Percentiles rank a stretch among this genome's conserved stretches.
These are phyloP conservation scores for Aureobasidium zeae DNA, from an alignment of 2,329 filamentous ascomycete genomes.

Conservation along the genomic window DNA sequence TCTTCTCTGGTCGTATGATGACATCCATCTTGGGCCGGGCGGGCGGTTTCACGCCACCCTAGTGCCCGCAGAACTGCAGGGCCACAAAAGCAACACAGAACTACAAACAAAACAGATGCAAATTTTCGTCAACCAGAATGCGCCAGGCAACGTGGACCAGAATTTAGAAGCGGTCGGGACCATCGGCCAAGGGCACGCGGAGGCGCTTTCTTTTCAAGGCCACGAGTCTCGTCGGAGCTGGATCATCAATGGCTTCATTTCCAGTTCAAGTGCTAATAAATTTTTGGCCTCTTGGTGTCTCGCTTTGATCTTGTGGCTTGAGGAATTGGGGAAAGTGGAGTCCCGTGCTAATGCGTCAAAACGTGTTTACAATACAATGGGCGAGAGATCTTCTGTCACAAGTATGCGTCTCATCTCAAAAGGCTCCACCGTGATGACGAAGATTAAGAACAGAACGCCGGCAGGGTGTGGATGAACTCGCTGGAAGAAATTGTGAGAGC, in stretches of 20 bases:
- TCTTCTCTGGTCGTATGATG: background rate
- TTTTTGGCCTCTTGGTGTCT: too few species aligned
- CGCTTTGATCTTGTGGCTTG: conserved; percentile 13
- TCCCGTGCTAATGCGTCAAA: conserved; percentile 11
- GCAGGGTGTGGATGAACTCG: background rate
- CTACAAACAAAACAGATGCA: background rate
- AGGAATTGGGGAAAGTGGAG: conserved; percentile 12
- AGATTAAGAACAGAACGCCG: too few species aligned
- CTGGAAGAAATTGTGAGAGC: background rate
- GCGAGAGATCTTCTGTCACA: conserved; percentile 13
- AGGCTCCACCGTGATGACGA: background rate
- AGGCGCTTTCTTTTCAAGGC: too few species aligned
- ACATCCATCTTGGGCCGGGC: too few species aligned
- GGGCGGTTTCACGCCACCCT: conserved; percentile 14
- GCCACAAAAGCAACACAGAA: conserved; percentile 8
- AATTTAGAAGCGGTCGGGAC: too few species aligned
- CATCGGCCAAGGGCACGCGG: too few species aligned
- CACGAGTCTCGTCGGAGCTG: too few species aligned
- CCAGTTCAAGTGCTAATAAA: too few species aligned
- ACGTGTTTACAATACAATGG: conserved; percentile 4
- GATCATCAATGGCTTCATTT: too few species aligned
- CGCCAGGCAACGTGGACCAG: too few species aligned
- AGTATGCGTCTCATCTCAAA: conserved; percentile 5
- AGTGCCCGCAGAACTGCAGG: conserved; percentile 14
- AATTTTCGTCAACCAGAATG: too few species aligned